Conservation (phyloP, 1,284 basidiomycete genomes). For the Omphalotus olearius region DNA sequence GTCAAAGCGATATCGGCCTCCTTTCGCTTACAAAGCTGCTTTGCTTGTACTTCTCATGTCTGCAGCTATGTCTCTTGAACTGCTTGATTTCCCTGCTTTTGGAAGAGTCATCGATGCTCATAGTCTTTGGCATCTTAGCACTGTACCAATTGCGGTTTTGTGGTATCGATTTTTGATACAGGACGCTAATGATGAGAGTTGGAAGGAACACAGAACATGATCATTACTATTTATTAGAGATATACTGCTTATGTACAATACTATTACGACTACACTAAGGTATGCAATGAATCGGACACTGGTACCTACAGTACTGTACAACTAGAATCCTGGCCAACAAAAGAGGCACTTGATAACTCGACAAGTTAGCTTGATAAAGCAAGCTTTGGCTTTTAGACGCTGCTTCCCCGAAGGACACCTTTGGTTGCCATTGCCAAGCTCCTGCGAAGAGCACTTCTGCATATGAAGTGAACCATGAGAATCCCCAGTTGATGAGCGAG, state of each 20-base stretch:
- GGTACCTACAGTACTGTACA: too few relatives aligned
- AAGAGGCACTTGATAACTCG: too few relatives aligned
- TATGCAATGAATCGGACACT: too few relatives aligned
- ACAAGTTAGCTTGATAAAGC: too few relatives aligned
- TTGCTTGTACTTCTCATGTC: slow-evolving; percentile 71
- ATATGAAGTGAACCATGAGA: too few relatives aligned
- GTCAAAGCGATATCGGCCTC: slow-evolving; percentile 49
- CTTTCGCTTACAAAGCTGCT: slow-evolving; percentile 49
- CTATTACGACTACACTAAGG: too few relatives aligned
- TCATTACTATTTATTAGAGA: background rate
- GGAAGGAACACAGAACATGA: slow-evolving; percentile 33
- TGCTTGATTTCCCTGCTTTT: slow-evolving; percentile 90
- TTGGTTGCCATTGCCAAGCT: too few relatives aligned
- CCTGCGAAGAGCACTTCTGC: too few relatives aligned
- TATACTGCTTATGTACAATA: background rate
- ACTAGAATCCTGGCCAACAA: too few relatives aligned
- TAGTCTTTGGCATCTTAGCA: slow-evolving; percentile 90
- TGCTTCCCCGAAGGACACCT: too few relatives aligned
- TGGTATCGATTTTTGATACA: slow-evolving; percentile 85
- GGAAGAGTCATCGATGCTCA: slow-evolving; percentile 86
- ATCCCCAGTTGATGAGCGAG: too few relatives aligned
- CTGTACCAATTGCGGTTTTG: slow-evolving; percentile 71
- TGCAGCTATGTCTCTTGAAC: slow-evolving; percentile 76
- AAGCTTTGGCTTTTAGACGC: too few relatives aligned
- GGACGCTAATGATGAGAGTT: slow-evolving; percentile 60